phyloP scores from a whole-genome alignment of 2,329 filamentous ascomycete species.

The Zymoseptoria pseudotritici region DNA sequence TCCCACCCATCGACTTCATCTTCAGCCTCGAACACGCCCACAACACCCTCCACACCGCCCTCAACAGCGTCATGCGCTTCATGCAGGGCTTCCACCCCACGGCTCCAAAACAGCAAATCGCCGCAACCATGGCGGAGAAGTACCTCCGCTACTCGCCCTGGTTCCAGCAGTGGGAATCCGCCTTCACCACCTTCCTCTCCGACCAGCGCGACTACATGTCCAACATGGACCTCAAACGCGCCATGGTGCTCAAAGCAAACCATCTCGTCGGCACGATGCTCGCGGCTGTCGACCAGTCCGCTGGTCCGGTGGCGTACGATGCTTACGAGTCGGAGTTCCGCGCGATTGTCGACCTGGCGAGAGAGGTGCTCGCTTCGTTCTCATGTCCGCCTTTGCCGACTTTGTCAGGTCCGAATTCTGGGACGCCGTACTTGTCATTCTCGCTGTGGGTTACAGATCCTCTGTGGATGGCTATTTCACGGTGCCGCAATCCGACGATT shows the following conservation, averaged over 20 bases:
- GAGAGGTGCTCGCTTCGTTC: conserved; percentile 27
- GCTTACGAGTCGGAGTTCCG: conserved; percentile 27
- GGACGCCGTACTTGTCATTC: conserved; percentile 27
- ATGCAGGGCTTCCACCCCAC: conserved; percentile 26
- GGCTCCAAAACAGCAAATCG: conserved; percentile 24
- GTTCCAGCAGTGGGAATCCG: conserved; percentile 25
- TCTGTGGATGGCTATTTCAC: conserved; percentile 29
- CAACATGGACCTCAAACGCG: conserved; percentile 27
- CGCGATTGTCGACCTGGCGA: conserved; percentile 27
- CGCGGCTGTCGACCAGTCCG: conserved; percentile 26
- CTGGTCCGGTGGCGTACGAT: conserved; percentile 25
- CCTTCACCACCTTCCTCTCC: conserved; percentile 23
- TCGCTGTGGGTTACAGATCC: conserved; percentile 30
- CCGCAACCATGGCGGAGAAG: conserved; percentile 26
- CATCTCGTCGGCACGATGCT: conserved; percentile 29
- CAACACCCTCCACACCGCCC: conserved; percentile 24
- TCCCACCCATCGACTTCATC: conserved; percentile 23
- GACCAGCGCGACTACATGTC: conserved; percentile 20
- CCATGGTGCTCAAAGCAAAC: conserved; percentile 31
- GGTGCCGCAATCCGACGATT: conserved; percentile 26
- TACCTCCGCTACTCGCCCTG: conserved; percentile 26
- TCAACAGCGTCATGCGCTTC: conserved; percentile 30
- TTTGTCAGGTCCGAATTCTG: conserved; percentile 21
- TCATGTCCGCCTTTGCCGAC: conserved; percentile 27
- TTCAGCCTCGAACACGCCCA: conserved; percentile 29